Percentiles rank a stretch among this genome's conserved stretches.
These are phyloP conservation scores for Penicillium daleae DNA, from an alignment of 495 filamentous ascomycete genomes.

Conservation along the genomic window DNA sequence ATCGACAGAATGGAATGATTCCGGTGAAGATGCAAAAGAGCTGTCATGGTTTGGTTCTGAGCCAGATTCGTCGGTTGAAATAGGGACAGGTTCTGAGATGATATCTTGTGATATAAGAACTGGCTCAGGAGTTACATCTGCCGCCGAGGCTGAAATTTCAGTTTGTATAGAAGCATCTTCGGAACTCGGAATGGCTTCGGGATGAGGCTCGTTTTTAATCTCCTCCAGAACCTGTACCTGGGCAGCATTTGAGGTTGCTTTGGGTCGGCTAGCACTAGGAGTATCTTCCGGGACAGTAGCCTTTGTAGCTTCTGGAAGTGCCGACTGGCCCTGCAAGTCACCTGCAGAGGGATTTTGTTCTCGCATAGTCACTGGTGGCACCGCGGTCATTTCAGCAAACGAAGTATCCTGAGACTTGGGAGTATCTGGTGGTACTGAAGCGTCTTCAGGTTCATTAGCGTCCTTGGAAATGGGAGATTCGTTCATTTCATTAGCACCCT, in stretches of 20 bases:
- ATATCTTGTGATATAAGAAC: not conserved
- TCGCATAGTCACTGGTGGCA: not conserved
- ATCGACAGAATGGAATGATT: conserved; percentile 64
- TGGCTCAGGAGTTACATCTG: not conserved
- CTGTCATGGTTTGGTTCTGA: conserved; percentile 34
- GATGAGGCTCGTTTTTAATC: not conserved
- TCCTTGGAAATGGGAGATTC: not conserved
- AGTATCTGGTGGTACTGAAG: not conserved
- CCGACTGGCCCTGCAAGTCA: not conserved
- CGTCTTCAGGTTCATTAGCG: not conserved
- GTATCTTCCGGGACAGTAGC: not conserved
- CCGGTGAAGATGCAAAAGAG: conserved; percentile 58
- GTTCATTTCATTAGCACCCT: not conserved
- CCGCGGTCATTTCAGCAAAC: not conserved
- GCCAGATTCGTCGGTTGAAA: not conserved
- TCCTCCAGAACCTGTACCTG: not conserved
- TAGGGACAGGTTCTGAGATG: not conserved
- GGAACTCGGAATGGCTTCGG: not conserved
- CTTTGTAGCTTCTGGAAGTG: not conserved
- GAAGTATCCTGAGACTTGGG: not conserved
- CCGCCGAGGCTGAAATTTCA: not conserved
- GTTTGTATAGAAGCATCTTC: not conserved
- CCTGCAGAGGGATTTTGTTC: not conserved
- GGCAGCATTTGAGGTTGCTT: not conserved
- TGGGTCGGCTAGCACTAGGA: not conserved